Percentiles rank a stretch among this genome's conserved stretches.
Conservation (phyloP, 805 yeast genomes). For the Kuraishia borneana region DNA sequence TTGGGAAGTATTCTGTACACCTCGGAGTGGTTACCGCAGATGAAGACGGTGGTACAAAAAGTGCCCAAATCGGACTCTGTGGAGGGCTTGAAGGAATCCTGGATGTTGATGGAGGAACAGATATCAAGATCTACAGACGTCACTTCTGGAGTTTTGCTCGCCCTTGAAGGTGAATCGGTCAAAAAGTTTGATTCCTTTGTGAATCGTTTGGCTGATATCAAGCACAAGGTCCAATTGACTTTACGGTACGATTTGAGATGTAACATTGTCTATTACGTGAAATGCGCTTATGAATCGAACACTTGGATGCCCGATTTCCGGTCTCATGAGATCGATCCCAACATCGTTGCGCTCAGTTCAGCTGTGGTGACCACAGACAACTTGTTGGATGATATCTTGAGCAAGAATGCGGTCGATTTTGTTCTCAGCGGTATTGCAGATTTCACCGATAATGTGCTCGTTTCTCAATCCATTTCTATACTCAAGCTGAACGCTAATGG, state of each 20-base stretch:
- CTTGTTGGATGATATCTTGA: constrained; percentile 21
- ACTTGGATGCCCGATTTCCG: constrained; percentile 41
- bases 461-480: constrained; percentile 40
- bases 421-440: constrained; percentile 37
- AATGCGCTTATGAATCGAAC: constrained; percentile 33
- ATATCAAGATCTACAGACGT: constrained; percentile 1
- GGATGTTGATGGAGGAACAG: constrained; percentile 16
- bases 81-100: constrained; percentile 15
- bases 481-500: constrained; percentile 45
- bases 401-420: constrained; percentile 14
- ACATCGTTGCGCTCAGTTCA: constrained; percentile 37
- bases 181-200: constrained; percentile 26
- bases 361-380: constrained; percentile 36
- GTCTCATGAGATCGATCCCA: constrained; percentile 50
- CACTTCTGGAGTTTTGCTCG: constrained; percentile 8
- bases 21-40: constrained; percentile 45
- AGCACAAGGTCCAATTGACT: constrained; percentile 28
- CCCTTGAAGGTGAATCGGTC: constrained; percentile 16
- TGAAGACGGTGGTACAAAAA: constrained; percentile 24
- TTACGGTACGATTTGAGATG: constrained; percentile 48
- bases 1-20: constrained; percentile 47
- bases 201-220: constrained; percentile 20
- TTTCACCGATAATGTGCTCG: constrained; percentile 38
- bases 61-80: constrained; percentile 6
- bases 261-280: constrained; percentile 39